These are phyloP conservation scores for Houttuynia cordata DNA, from an alignment of 164 flowering plant species.

Conservation along the genomic window DNA sequence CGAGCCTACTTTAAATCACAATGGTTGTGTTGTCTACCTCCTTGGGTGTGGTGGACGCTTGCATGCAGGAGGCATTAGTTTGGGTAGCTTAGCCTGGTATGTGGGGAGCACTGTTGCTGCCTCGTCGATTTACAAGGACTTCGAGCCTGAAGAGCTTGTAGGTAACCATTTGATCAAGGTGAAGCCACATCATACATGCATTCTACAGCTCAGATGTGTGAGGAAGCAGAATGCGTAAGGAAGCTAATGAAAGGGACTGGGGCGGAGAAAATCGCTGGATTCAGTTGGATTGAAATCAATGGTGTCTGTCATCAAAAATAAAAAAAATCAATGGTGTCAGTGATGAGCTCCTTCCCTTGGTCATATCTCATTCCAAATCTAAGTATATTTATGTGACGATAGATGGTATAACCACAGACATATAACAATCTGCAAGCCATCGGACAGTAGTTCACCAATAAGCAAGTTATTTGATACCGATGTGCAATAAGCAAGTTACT, in stretches of 20 bases:
- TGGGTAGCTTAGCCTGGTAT: slow-evolving; percentile 3
- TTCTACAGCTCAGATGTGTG: background rate
- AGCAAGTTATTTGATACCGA: background rate
- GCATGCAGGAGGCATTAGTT: too few species aligned
- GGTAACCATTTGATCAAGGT: slow-evolving; percentile 2
- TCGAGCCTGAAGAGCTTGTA: background rate
- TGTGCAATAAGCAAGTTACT: background rate
- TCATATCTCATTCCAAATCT: slow-evolving; percentile 6
- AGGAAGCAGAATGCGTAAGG: too few species aligned
- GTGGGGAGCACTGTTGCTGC: slow-evolving; percentile 3
- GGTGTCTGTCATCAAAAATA: too few species aligned
- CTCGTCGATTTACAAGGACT: too few species aligned
- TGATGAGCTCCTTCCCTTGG: slow-evolving; percentile 21
- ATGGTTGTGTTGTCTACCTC: slow-evolving; percentile 5
- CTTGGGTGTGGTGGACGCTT: background rate
- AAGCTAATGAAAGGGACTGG: slow-evolving; percentile 3
- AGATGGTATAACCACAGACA: slow-evolving; percentile 6
- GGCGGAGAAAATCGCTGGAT: background rate
- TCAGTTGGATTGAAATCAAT: slow-evolving; percentile 9
- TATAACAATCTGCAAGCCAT: slow-evolving; percentile 3
- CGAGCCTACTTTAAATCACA: slow-evolving; percentile 4
- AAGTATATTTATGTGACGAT: slow-evolving; percentile 10
- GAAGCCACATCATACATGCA: background rate
- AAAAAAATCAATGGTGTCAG: too few species aligned
- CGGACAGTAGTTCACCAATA: background rate